Base-by-base conservation (phyloP, 495 filamentous ascomycete genomes). In the Lindgomyces ingoldianus region DNA sequence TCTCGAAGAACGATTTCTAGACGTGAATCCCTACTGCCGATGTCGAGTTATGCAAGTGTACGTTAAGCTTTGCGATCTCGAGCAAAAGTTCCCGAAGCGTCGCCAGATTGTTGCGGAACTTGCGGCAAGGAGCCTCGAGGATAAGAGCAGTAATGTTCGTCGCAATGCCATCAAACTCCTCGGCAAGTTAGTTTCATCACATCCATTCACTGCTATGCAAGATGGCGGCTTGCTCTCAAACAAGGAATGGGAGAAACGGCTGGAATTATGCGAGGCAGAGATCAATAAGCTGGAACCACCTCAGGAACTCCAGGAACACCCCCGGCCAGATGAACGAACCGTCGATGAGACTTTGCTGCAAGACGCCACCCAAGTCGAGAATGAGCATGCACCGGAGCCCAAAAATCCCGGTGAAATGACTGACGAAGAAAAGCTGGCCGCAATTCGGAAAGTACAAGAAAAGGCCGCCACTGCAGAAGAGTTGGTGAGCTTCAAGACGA, bases 71-170 rank as follows among this genome's bases (percentile, higher is more conserved):
- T 96, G 92, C 69, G 91, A 96, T 27, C 81, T 98, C 27, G 90
- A 96, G 46, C 89, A 91, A 51, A 99, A 98, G 71, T 97, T 94
- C 72, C 91, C 60, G 91, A 96, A 97, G 78, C 84, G 92, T 39
- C 81, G 94, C 63, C 93, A 96, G 75, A 85, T 82, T 62, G 91
- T 86, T 0, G 89, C 95, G 16, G 90, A 95, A 69, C 77, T 97
- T 12, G 92, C 94, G 6, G 85, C 89, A 41, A 83, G 89, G 67
- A 96, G 93, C 71, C 79, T 99, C 22, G 90, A 96, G 74, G 94
- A 99, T 77, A 99, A 96, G 79, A 98, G 94, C 75, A 98, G 95
- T 74, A 93, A 98, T 73, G 94, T 98, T 21, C 82, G 94, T 65
- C 86, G 91, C 41, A 97, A 98, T 72, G 92, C 95, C 0, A 95